A percentile compares a stretch with the other conserved stretches of the same genome.
phyloP scores from a whole-genome alignment of 2,329 filamentous ascomycete genomes.

The Sporothrix globosa region DNA sequence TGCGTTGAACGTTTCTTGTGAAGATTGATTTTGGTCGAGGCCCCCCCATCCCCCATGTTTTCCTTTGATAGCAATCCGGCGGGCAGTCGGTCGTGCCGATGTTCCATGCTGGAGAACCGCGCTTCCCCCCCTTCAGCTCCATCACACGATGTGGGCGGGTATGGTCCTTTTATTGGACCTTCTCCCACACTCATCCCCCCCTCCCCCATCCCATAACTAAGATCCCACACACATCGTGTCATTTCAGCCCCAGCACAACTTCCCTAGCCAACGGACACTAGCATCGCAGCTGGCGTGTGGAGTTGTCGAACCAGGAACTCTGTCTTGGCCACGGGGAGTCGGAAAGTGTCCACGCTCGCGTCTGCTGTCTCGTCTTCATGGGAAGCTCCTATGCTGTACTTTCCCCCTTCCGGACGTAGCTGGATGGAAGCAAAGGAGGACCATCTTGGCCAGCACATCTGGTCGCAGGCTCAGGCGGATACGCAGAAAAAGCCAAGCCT shows the following conservation, averaged over 20 bases:
- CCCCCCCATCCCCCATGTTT: neutral
- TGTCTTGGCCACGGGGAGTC: conserved; percentile 23
- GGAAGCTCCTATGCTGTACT: neutral
- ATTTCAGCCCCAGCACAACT: conserved; percentile 1
- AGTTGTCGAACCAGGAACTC: conserved; percentile 19
- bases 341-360: neutral
- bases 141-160: neutral
- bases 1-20: conserved; percentile 1
- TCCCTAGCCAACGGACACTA: neutral
- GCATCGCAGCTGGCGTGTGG: neutral
- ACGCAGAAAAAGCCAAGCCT: conserved; percentile 2
- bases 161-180: neutral
- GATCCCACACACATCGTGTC: neutral
- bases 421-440: neutral
- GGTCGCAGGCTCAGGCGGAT: neutral
- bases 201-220: too few species aligned
- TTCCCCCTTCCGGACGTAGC: neutral
- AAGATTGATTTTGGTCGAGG: neutral
- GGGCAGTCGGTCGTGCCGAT: conserved; percentile 6
- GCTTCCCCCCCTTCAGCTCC: neutral
- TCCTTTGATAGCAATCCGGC: neutral
- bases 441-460: neutral
- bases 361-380: neutral
- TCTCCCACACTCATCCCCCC: neutral
- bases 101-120: neutral